Base-by-base conservation (phyloP, 805 yeast species). In the Debaryomyces maramus region DNA sequence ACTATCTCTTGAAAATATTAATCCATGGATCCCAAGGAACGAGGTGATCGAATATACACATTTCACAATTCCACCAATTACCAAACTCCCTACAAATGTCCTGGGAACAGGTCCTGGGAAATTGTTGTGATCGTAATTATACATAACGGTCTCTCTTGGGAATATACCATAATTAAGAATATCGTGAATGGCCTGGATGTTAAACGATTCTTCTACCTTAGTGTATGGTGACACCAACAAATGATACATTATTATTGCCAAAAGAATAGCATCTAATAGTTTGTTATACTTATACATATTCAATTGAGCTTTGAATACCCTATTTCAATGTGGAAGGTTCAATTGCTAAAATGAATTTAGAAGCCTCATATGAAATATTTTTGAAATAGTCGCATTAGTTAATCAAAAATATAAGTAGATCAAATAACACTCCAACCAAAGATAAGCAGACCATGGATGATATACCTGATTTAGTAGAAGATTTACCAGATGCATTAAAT, bases 181-280 rank as follows among this genome's bases (percentile, higher is more conserved):
- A 53, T 91, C 97, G 55, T 90, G 89, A 30, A 88, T 70, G 0
- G 97, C 97, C 53, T 91, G 97, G 32, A 87, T 68, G 51, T 83
- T 87, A 71, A 91, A 91, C 20, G 96, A 87, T 59, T 91, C 98
- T 58, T 91, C 97, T 0, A 91, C 97, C 62, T 91, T 91, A 1
- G 97, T 84, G 61, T 67, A 88, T 0, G 97, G 97, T 0, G 96
- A 74, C 1, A 77, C 51, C 8, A 67, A 46, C 44, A 85, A 50
- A 55, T 83, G 81, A 34, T 63, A 61, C 2, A 70, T 57, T 8
- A 85, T 70, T 5, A 74, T 57, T 3, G 63, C 67, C 15, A 85
- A 44, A 11, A 83, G 58, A 5, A 65, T 50, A 2, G 51, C 45
- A 33, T 58, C 60, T 9, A 60, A 47, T 13, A 50, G 11, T 39